Percentiles rank a stretch among this genome's conserved stretches.
These are phyloP conservation scores for Aureobasidium subglaciale DNA, from an alignment of 2,329 filamentous ascomycete species.

Conservation along the genomic window DNA sequence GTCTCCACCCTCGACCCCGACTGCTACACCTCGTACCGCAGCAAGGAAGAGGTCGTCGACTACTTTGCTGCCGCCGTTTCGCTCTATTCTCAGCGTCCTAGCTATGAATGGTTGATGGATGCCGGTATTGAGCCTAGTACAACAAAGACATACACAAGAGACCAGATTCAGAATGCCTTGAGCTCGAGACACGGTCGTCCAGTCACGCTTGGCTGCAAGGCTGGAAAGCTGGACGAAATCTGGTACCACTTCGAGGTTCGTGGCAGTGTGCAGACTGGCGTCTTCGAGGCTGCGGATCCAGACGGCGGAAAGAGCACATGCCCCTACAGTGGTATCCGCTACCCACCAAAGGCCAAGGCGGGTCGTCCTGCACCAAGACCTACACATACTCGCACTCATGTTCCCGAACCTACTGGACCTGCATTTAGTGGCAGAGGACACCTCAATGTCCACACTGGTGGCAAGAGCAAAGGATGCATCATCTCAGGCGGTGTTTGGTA, in stretches of 20 bases:
- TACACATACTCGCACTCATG: conserved; percentile 21
- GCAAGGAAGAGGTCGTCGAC: conserved; percentile 59
- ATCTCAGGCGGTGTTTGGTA: conserved; percentile 64
- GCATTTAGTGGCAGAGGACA: conserved; percentile 54
- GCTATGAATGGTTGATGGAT: conserved; percentile 54
- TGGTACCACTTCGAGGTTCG: conserved; percentile 59
- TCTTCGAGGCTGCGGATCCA: conserved; percentile 51
- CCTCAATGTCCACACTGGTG: conserved; percentile 48
- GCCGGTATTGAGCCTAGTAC: conserved; percentile 54
- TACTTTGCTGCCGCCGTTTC: conserved; percentile 61
- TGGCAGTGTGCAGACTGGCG: conserved; percentile 53
- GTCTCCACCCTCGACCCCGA: conserved; percentile 59
- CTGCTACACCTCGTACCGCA: conserved; percentile 54
- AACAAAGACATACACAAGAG: conserved; percentile 51
- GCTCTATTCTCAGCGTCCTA: conserved; percentile 59
- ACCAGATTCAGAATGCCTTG: conserved; percentile 54
- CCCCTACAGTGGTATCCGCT: conserved; percentile 55
- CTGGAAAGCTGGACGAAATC: conserved; percentile 44
- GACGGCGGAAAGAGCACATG: conserved; percentile 56
- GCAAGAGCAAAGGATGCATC: conserved; percentile 54
- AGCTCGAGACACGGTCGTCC: conserved; percentile 45
- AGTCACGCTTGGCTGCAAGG: conserved; percentile 53
- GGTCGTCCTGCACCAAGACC: conserved; percentile 25
- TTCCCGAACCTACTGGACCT: conserved; percentile 21
- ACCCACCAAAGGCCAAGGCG: conserved; percentile 49